phyloP scores from a whole-genome alignment of 805 yeast species.

The Metschnikowia peoriensis region DNA sequence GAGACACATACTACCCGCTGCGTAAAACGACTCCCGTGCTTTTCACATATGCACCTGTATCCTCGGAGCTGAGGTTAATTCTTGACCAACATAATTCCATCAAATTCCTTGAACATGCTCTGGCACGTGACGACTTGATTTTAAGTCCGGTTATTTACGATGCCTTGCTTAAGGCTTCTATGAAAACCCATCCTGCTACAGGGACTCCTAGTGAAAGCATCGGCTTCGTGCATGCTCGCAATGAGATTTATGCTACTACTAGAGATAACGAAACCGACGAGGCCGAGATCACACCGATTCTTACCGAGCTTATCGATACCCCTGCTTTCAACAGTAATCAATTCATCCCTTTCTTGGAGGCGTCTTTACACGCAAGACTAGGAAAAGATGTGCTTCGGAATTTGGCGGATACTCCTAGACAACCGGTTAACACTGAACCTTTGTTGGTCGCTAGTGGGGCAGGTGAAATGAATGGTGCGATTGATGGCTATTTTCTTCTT shows the following conservation, averaged over 20 bases:
- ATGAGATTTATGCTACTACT: constrained; percentile 23
- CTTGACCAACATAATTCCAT: constrained; percentile 24
- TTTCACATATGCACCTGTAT: constrained; percentile 50
- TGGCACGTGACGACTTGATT: constrained; percentile 15
- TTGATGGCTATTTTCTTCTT: constrained; percentile 71
- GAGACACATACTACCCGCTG: constrained; percentile 77
- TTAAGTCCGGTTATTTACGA: constrained; percentile 33
- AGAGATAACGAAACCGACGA: constrained; percentile 1
- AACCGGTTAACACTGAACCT: constrained; percentile 63
- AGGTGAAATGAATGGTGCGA: constrained; percentile 68
- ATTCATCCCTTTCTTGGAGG: constrained; percentile 74
- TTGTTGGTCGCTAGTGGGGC: constrained; percentile 76
- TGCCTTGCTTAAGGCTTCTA: constrained; percentile 11
- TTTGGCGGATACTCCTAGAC: constrained; percentile 60
- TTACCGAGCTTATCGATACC: constrained; percentile 70
- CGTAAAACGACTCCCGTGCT: constrained; percentile 57
- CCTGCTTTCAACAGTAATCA: constrained; percentile 67
- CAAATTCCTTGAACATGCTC: constrained; percentile 15
- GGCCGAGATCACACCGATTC: constrained; percentile 41
- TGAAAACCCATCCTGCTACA: background rate
- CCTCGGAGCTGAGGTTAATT: constrained; percentile 15
- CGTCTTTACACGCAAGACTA: constrained; percentile 60
- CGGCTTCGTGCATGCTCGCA: constrained; percentile 7
- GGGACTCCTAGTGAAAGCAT: background rate
- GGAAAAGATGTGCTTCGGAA: constrained; percentile 59